Conservation (phyloP, 805 yeast genomes). For the Spathaspora sp. region DNA sequence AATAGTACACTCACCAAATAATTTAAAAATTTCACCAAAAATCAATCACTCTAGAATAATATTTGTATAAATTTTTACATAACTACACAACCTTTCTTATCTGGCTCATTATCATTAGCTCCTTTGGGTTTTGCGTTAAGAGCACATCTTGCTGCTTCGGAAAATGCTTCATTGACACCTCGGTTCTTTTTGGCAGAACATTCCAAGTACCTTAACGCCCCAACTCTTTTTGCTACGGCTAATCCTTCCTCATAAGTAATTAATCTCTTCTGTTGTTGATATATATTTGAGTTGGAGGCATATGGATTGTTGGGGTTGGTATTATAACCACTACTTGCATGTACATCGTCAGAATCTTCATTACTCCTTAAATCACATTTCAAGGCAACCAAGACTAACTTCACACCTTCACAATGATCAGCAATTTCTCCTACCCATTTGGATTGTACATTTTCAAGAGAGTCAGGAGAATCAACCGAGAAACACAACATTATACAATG, state of each 20-base stretch:
- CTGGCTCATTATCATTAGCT: constrained; percentile 46
- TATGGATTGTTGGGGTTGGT: constrained; percentile 24
- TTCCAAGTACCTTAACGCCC: constrained; percentile 91
- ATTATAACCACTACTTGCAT: constrained; percentile 22
- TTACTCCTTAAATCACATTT: constrained; percentile 86
- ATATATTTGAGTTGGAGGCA: constrained; percentile 27
- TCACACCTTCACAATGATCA: constrained; percentile 96
- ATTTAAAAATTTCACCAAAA: background rate
- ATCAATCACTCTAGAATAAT: background rate
- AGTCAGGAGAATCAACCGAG: constrained; percentile 90
- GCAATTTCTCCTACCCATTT: constrained; percentile 97
- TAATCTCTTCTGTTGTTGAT: constrained; percentile 44
- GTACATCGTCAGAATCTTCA: constrained; percentile 46
- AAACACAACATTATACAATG: constrained; percentile 97
- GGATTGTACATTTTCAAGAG: constrained; percentile 89
- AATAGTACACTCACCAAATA: background rate
- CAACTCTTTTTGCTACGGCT: constrained; percentile 86
- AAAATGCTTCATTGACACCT: constrained; percentile 98
- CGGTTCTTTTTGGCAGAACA: constrained; percentile 95
- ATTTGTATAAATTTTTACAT: constrained; percentile 20
- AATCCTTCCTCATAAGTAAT: constrained; percentile 93
- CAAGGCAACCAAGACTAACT: constrained; percentile 86
- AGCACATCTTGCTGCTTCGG: constrained; percentile 98
- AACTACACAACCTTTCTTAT: constrained; percentile 36
- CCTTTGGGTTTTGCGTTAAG: constrained; percentile 85